A percentile compares a stretch with the other conserved stretches of the same genome.
phyloP scores from a whole-genome alignment of 257 asterid genomes.

The Solanum arcanum region DNA sequence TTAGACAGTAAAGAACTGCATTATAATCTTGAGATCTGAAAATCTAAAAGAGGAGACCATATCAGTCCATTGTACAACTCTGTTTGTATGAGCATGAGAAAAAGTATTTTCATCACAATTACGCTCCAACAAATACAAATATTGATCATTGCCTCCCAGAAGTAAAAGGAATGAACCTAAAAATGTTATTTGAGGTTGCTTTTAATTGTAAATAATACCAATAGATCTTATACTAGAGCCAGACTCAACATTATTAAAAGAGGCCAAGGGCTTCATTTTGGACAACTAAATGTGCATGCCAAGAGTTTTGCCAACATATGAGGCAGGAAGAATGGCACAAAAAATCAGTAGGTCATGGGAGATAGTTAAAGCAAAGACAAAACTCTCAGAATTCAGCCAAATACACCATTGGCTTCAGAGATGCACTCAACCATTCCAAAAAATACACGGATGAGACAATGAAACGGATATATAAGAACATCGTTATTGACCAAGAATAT shows the following conservation, averaged over 20 bases:
- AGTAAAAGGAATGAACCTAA: background rate
- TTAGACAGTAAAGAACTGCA: conserved; percentile 77
- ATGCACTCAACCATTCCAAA: background rate
- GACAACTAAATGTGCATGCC: background rate
- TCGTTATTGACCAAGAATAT: background rate
- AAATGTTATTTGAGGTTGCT: background rate
- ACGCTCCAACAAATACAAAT: background rate
- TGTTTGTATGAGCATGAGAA: background rate
- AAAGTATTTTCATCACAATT: background rate
- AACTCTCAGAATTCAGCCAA: background rate
- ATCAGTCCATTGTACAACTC: background rate
- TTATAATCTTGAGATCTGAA: conserved; percentile 95
- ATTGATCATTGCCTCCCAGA: background rate
- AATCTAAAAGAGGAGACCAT: conserved; percentile 22
- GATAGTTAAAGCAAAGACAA: background rate
- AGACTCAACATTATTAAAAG: background rate
- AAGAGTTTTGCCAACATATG: background rate
- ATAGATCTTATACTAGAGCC: background rate
- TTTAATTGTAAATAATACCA: background rate
- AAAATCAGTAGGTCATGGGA: background rate
- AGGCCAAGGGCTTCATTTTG: background rate
- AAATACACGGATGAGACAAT: background rate
- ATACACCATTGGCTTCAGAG: background rate
- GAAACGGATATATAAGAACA: background rate
- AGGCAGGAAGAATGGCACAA: background rate